phyloP scores from a whole-genome alignment of 495 filamentous ascomycete species.

The Amphirosellinia nigrospora region DNA sequence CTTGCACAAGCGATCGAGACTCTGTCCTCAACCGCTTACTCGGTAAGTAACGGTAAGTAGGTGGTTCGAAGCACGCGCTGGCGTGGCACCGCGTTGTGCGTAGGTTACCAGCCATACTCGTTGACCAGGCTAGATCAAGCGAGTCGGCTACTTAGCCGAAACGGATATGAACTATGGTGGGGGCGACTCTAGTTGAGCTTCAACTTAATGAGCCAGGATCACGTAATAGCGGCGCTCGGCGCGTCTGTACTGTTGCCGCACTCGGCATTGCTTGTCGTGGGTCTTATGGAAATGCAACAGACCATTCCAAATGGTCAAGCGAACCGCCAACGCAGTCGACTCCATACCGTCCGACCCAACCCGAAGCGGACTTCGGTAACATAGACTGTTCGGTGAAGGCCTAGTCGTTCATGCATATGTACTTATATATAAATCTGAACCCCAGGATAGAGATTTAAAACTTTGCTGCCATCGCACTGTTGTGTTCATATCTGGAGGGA shows the following conservation, averaged over 20 bases:
- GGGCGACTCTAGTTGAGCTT: not conserved
- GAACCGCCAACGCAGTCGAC: not conserved
- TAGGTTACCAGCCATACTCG: not conserved
- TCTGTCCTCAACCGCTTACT: not conserved
- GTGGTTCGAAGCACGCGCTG: not conserved
- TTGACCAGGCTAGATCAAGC: not conserved
- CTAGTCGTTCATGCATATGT: not conserved
- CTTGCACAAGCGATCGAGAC: not conserved
- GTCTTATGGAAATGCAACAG: not conserved
- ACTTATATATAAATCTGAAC: not conserved
- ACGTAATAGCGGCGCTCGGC: not conserved
- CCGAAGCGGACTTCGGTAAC: slow-evolving; percentile 2
- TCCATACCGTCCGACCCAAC: not conserved
- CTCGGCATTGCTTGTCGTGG: not conserved
- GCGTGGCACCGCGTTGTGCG: not conserved
- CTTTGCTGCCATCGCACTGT: not conserved
- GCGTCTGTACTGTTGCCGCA: not conserved
- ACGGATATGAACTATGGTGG: not conserved
- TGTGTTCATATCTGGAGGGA: not conserved
- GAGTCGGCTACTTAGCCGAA: not conserved
- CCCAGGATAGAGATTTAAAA: not conserved
- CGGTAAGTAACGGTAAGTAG: not conserved
- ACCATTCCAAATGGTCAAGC: not conserved
- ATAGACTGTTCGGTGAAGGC: not conserved
- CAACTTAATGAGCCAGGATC: not conserved